phyloP scores from a whole-genome alignment of 768 basidiomycete species.

The Tubosaeta sp. region DNA sequence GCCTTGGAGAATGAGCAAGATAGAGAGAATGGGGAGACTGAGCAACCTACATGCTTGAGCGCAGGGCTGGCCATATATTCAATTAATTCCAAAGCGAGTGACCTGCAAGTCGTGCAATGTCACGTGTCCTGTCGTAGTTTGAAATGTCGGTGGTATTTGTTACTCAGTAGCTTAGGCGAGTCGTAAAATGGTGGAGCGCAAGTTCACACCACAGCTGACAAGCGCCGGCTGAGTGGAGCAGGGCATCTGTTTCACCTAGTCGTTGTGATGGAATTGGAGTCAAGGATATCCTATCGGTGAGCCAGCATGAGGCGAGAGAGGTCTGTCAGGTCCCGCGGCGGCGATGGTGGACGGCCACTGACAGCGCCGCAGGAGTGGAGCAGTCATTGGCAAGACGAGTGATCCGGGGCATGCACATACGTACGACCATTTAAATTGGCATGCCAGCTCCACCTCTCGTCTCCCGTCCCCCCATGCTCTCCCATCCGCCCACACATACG shows the following conservation, averaged over 20 bases:
- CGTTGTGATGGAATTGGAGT: neutral
- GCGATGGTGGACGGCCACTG: neutral
- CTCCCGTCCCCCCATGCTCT: slow-evolving; percentile 13
- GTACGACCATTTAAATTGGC: slow-evolving; percentile 26
- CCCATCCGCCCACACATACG: slow-evolving; percentile 4
- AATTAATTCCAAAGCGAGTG: no score
- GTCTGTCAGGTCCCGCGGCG: neutral
- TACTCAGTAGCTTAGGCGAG: neutral
- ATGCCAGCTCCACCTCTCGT: slow-evolving; percentile 9
- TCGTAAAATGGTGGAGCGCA: neutral
- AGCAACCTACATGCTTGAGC: slow-evolving; percentile 40
- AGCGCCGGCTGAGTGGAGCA: slow-evolving; percentile 20
- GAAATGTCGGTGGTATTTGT: neutral
- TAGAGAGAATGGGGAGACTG: neutral
- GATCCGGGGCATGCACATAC: slow-evolving; percentile 21
- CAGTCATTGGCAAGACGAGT: slow-evolving; percentile 19
- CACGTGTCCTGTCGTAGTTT: slow-evolving; percentile 10
- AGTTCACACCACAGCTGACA: slow-evolving; percentile 8
- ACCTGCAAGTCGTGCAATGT: neutral
- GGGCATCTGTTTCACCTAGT: slow-evolving; percentile 18
- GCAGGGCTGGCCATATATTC: slow-evolving; percentile 40
- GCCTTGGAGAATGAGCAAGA: slow-evolving; percentile 34
- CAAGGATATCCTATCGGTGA: neutral
- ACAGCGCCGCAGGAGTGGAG: slow-evolving; percentile 22
- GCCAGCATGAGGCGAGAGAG: neutral